Conservation (phyloP, 345 rosid species). For the Eutrema heterophyllum region DNA sequence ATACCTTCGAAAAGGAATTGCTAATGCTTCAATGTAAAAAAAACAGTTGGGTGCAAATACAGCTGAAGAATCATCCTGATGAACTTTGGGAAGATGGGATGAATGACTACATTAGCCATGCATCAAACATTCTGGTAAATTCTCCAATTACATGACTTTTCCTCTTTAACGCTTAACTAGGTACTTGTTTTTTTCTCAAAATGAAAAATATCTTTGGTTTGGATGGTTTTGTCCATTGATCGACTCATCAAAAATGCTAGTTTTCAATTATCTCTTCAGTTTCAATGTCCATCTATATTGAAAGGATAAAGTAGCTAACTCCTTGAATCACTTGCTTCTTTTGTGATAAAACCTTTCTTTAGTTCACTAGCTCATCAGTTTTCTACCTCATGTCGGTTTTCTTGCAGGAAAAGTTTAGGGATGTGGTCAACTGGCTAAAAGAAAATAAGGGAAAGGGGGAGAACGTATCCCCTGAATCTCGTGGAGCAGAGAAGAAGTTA, state of each 20-base stretch:
- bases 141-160: neutral
- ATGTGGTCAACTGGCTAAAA: slow-evolving; percentile 85
- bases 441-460: slow-evolving; percentile 53
- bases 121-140: slow-evolving; percentile 68
- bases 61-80: slow-evolving; percentile 88
- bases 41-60: slow-evolving; percentile 88
- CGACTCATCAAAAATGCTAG: neutral
- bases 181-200: neutral
- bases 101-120: slow-evolving; percentile 70
- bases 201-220: neutral
- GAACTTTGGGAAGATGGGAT: slow-evolving; percentile 98
- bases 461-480: slow-evolving; percentile 39
- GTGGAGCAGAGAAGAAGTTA: slow-evolving; percentile 37
- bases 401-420: slow-evolving; percentile 73
- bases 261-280: neutral
- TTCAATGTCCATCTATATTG: neutral
- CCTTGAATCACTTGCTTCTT: neutral
- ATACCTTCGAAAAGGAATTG: neutral
- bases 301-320: neutral
- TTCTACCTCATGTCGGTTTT: neutral
- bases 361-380: slow-evolving; percentile 7
- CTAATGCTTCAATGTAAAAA: slow-evolving; percentile 30
- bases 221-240: neutral
- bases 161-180: neutral
- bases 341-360: neutral